phyloP scores from a whole-genome alignment of 2,329 filamentous ascomycete species.

The Diplodia corticola region DNA sequence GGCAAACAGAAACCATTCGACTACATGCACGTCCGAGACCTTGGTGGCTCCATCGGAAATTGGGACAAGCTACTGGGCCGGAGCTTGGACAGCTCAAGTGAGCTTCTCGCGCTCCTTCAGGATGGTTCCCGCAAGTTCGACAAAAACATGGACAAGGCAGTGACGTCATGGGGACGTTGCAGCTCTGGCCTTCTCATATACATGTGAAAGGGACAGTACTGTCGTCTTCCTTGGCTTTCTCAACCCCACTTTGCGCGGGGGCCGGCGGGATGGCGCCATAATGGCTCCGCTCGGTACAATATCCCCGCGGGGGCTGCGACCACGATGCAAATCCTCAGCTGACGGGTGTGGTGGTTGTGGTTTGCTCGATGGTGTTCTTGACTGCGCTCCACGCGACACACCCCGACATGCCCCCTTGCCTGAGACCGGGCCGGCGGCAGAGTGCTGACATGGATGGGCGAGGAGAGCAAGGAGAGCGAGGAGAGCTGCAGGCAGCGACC shows the following conservation, averaged over 20 bases:
- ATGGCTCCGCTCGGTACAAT: slow-evolving; percentile 27
- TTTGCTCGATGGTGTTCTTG: neutral
- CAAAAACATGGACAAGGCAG: neutral
- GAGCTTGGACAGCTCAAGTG: too few species aligned
- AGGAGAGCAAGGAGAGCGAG: neutral
- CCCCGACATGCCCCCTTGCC: too few species aligned
- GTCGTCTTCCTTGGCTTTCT: too few species aligned
- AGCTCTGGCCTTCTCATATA: too few species aligned
- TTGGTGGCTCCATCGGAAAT: slow-evolving; percentile 35
- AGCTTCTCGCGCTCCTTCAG: too few species aligned
- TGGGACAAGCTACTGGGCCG: slow-evolving; percentile 24
- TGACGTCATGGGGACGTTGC: too few species aligned
- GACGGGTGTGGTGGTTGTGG: neutral
- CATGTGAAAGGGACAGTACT: too few species aligned
- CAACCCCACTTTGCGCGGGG: too few species aligned
- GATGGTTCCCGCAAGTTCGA: neutral
- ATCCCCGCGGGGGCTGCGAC: slow-evolving; percentile 24
- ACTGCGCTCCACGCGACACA: neutral
- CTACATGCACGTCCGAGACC: slow-evolving; percentile 35
- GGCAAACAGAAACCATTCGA: slow-evolving; percentile 27
- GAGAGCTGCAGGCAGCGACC: neutral
- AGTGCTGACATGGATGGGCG: neutral
- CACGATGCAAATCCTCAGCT: neutral
- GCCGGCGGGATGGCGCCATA: too few species aligned
- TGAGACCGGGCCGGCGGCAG: too few species aligned